Base-by-base conservation (phyloP, 805 yeast species). In the Candida endomychidarum region DNA sequence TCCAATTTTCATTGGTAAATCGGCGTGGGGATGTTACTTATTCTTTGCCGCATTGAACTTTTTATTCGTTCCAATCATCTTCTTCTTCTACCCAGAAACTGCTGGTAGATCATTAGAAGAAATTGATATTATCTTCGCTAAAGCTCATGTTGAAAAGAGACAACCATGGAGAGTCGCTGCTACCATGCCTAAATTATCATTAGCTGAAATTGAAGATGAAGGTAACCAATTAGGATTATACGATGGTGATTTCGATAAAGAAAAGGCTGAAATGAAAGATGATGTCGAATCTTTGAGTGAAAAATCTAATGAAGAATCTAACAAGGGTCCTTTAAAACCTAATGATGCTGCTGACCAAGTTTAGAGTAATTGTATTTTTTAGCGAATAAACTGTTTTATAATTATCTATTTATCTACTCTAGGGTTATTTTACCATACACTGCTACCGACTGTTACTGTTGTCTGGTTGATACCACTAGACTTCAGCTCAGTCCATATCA, bases 121-220 rank as follows among this genome's bases (percentile, higher is more conserved):
- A 53, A 63, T 66, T 41, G 74, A 70, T 57, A 80, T 81, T 54
- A 80, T 83, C 41, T 78, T 69, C 47, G 85, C 86, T 53, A 78
- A 76, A 63, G 75, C 84, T 6, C 61, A 72, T 49, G 70, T 62
- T 33, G 89, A 83, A 45, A 71, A 72, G 36, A 72, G 72, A 49
- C 74, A 70, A 46, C 77, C 83, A 23, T 82, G 72, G 74, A 70
- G 77, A 58, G 82, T 83, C 34, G 89, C 89, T 37, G 68, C 72
- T 27, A 64, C 72, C 40, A 52, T 83, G 71, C 87, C 87, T 27
- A 75, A 73, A 57, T 68, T 83, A 43, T 56, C 75, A n/a, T 59
- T 60, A 46, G 63, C 66, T 42, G 81, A 81, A 59, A 73, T 82
- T 49, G 85, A 80, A 58, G 74, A 65, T 38, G 81, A 81, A 51